phyloP scores from a whole-genome alignment of 805 yeast genomes.

The Candida methanosorbosa region DNA sequence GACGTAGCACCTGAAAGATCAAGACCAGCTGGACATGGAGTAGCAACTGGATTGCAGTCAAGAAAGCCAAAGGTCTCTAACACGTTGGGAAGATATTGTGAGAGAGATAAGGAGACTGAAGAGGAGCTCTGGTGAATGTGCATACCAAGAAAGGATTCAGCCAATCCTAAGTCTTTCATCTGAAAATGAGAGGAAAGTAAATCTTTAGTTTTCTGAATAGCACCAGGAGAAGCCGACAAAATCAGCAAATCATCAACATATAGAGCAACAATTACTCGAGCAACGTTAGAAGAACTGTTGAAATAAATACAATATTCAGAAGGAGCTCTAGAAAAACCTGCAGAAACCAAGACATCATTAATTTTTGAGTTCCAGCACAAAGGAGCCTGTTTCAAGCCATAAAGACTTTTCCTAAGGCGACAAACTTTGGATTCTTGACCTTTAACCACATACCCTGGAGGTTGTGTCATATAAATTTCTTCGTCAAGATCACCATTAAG shows the following conservation, averaged over 20 bases:
- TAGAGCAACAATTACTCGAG: too few relatives aligned
- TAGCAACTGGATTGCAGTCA: not conserved
- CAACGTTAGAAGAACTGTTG: too few relatives aligned
- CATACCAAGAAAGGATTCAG: not conserved
- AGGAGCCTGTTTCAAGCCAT: conserved; percentile 1
- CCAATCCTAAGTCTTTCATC: not conserved
- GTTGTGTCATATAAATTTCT: conserved; percentile 4
- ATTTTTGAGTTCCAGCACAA: conserved; percentile 2
- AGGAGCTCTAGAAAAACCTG: conserved; percentile 1
- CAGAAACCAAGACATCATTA: not conserved
- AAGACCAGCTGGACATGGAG: not conserved
- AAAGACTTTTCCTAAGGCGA: not conserved
- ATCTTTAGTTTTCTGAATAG: too few relatives aligned
- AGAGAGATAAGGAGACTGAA: not conserved
- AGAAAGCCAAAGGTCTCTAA: not conserved
- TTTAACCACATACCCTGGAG: too few relatives aligned
- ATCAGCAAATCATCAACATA: too few relatives aligned
- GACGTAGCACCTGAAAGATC: not conserved
- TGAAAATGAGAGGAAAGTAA: not conserved
- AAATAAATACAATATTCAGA: conserved; percentile 3
- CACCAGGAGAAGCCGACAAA: too few relatives aligned
- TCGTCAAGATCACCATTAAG: conserved; percentile 5
- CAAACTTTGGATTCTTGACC: conserved; percentile 1
- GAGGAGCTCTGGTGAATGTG: not conserved
- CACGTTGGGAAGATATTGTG: too few relatives aligned